Evolutionary conservation across 73 alveolate species (phyloP), one percentile per base, ranked within the genome.

Genomic region (Paraurostyla sp.): DNA sequence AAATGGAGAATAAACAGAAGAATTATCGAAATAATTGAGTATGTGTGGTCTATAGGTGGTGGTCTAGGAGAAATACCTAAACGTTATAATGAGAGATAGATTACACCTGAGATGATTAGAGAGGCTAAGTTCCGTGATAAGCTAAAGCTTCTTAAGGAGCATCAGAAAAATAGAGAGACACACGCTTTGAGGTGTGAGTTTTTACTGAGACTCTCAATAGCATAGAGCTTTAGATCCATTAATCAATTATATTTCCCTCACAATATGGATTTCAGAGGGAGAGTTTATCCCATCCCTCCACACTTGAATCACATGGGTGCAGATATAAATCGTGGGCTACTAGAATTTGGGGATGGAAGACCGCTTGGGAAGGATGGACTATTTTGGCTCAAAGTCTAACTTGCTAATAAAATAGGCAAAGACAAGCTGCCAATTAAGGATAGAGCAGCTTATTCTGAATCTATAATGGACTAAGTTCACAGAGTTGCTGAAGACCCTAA

Each of bases 271-370:
- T 97, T 97, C 86, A 90, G 99, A 76, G 99, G 99, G 7, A 92
- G 99, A 80, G 95, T 95, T 59, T 97, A 97, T 88, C 99, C 99
- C 0, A 89, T 97, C 36, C 98, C 99, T 71, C 98, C 98, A 32
- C 97, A 93, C 87, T 85, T 96, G 56, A 96, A 94, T 45, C 98
- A 94, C 71, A 90, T 94, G 95, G 98, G 98, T 42, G 92, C 97
- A 46, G 99, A 92, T 76, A 58, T 95, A 41, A 82, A 98, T 32
- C 93, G 99, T 43, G 99, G 99, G 22, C 91, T 97, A 62, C 94
- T 97, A 36, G 94, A 92, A 87, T 97, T 95, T 73, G 93, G 99
- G 0, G 97, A 92, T 25, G 96, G 97, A 22, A 91, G 89, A 81
- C 91, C 93, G 23, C 56, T 97, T 27, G 99, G 99, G 1, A 90